Base-by-base conservation (phyloP, 331 rosid genomes). In the Pyracantha coccinea region DNA sequence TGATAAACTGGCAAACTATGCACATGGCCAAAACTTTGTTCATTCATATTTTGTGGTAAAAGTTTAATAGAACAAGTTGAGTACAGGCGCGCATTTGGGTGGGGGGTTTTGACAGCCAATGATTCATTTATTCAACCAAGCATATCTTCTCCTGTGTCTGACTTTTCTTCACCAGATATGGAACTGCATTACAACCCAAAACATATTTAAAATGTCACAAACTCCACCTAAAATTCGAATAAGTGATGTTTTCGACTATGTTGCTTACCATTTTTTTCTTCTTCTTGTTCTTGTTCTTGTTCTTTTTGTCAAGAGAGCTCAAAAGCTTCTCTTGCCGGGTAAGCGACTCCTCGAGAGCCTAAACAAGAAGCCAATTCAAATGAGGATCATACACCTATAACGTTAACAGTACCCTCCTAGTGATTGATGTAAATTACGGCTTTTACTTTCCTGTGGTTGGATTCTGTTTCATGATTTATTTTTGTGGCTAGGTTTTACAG, bases 321-420 rank as follows among this genome's bases (percentile, higher is more conserved):
- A 90, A 38, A 52, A 94, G 85, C 78, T 90, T 90, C 38, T 83
- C 89, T 75, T 91, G 96, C 57, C 64, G 64, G 53, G 78, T 83
- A 66, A 87, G 76, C 13, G 97, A 88, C 27, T 88, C 89, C 79
- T 90, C 95, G 58, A 94, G 80, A 75, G 92, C 89, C 97, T 91
- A 69, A 52, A 59, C 70, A 77, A 64, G 33, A 77, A 71, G 63
- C 52, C 52, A 58, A 12, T 68, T 60, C 57, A 80, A 74, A 31
- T 47, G 1, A 24, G 6, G 31, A 71, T 52, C 75, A 54, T 12
- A 7, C 50, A 20, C 65, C 1, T 16, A 41, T 25, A 45, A 38
- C 1, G 14, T 10, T 38, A 38, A 38, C 3, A 38, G 14, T 11
- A 38, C 14, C 45, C 14, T 38, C 14, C 14, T 38, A 38, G 4